A percentile compares a stretch with the other conserved stretches of the same genome.
Conservation (phyloP, 169 alveolate species). For the Neospora caninum region DNA sequence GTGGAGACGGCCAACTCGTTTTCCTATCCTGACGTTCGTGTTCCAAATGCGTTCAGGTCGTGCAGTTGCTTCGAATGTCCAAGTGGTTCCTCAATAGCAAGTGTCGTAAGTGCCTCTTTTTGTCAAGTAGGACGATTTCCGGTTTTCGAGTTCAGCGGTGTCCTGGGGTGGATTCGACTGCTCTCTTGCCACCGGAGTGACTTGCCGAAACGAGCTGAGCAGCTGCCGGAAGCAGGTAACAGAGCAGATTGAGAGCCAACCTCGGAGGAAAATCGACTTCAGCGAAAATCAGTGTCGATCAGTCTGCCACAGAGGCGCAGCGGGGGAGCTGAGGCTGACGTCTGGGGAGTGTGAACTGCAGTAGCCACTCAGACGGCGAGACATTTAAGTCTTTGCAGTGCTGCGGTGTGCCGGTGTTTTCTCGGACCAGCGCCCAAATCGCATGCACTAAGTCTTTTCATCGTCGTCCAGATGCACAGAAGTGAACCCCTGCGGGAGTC, state of each 20-base stretch:
- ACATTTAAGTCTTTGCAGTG: too few relatives aligned
- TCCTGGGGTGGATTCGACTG: too few relatives aligned
- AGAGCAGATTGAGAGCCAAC: too few relatives aligned
- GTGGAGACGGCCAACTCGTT: too few relatives aligned
- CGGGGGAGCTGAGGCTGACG: too few relatives aligned
- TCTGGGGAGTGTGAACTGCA: background rate
- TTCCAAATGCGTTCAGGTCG: background rate
- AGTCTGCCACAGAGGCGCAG: too few relatives aligned
- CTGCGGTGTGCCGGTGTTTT: background rate
- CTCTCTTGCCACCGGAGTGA: too few relatives aligned
- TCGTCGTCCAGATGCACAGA: background rate
- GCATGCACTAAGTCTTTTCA: background rate
- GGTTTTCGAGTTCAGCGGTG: too few relatives aligned
- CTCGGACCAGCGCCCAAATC: background rate
- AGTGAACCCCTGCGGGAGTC: background rate
- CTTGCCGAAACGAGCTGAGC: too few relatives aligned
- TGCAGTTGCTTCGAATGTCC: constrained; percentile 8
- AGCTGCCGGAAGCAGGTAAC: too few relatives aligned
- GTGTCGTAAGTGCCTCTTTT: background rate
- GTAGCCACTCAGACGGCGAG: background rate
- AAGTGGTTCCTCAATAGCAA: background rate
- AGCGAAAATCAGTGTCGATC: too few relatives aligned
- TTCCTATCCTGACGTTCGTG: background rate
- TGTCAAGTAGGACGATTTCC: background rate
- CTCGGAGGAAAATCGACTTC: too few relatives aligned